Base-by-base conservation (phyloP, 495 filamentous ascomycete species). In the Aspergillus carlsbadensis region DNA sequence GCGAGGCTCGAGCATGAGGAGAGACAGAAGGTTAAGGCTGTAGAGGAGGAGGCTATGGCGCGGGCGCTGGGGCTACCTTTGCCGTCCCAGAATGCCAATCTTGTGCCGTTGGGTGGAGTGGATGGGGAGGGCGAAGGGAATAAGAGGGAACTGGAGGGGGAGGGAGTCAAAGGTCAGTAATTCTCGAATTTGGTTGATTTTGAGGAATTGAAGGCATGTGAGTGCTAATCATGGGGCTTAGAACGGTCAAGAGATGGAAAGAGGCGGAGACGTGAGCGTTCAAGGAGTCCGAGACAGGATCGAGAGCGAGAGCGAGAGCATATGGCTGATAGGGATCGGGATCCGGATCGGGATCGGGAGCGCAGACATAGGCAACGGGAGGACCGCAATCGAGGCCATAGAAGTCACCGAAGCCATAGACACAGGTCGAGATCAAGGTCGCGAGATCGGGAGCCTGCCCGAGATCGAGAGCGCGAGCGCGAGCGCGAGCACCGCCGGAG, bases 21-120 rank as follows among this genome's bases (percentile, higher is more conserved):
- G 61, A 82, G 91, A 47, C 79, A 86, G 45, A 79, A 75, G 35
- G 84, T 98, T 65, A 98, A 97, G 69, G 90, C 96, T 62, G 91
- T 87, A 0, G 94, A 98, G 65, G 87, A 93, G 65, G 95, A 97
- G 70, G 94, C 92, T 0, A 82, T 97, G 65, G 83, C 88, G 10
- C 78, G 73, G 42, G 94, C 92, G 0, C 67, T 98, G 57, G 94
- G 94, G 0, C 77, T 95, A 17, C 88, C 91, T 3, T 75, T 90
- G 5, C 81, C 81, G 26, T 61, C 45, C 52, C 81, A 72, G 36
- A 79, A 80, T 63, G 71, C 78, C 50, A 76, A 78, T 50, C 45
- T 79, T 59, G 64, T 58, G 6, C 77, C 74, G 1, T 44, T 80
- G 15, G 70, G 77, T 10, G 65, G 2, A n/a, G n/a, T n/a, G n/a